Evolutionary conservation across 192 early-diverging fungal species (phyloP).

Genomic region (Coemansia sp.): DNA sequence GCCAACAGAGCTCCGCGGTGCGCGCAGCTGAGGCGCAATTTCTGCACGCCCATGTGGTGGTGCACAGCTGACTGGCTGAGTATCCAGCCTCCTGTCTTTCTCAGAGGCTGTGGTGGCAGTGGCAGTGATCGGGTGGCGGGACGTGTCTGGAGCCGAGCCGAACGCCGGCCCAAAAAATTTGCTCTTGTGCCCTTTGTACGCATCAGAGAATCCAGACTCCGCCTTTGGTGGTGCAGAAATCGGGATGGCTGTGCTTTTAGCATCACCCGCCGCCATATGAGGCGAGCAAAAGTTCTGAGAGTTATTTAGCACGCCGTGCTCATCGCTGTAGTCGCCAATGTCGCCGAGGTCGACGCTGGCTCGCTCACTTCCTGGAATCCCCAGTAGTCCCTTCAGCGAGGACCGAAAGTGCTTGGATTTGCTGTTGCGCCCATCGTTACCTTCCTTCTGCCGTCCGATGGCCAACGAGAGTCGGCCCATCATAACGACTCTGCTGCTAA

Average conservation of each 20-base stretch:
- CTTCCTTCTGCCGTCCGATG: conserved; percentile 41
- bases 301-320: not conserved
- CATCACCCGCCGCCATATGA: not conserved
- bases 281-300: not conserved
- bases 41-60: conserved; percentile 28
- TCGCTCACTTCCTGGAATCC: conserved; percentile 30
- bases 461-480: conserved; percentile 50
- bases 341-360: conserved; percentile 50
- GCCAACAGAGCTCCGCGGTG: conserved; percentile 27
- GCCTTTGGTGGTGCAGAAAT: conserved; percentile 9
- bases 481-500: too few relatives aligned
- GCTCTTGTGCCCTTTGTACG: not conserved
- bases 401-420: conserved; percentile 36
- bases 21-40: conserved; percentile 18
- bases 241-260: not conserved
- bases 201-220: conserved; percentile 13
- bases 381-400: conserved; percentile 45
- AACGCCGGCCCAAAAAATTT: not conserved
- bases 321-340: not conserved
- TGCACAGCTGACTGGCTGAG: conserved; percentile 4
- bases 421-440: conserved; percentile 19
- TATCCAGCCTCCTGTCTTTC: not conserved
- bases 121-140: conserved; percentile 1
- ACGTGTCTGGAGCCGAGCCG: too few relatives aligned
- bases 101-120: not conserved